A percentile compares a stretch with the other conserved stretches of the same genome.
Evolutionary conservation across 2,329 filamentous ascomycete species (phyloP).

Genomic region (Trichophyton verrucosum): DNA sequence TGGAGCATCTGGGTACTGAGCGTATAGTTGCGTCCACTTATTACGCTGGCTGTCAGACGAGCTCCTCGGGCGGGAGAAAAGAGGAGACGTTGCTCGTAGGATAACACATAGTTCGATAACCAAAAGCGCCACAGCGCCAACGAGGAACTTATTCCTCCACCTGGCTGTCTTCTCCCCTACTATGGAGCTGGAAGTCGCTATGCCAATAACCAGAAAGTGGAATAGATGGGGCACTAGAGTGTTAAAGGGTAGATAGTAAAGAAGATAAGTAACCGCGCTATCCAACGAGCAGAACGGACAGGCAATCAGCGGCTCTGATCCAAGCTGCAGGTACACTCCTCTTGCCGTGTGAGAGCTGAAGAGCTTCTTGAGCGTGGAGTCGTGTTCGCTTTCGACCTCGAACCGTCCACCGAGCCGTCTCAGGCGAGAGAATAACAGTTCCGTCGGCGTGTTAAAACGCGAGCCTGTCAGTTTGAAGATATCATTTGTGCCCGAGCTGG

Average conservation of each 20-base stretch:
- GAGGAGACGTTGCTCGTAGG: slow-evolving; percentile 37
- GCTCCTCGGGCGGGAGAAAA: slow-evolving; percentile 21
- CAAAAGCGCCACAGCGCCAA: slow-evolving; percentile 48
- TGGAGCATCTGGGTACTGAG: slow-evolving; percentile 44
- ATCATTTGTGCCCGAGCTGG: slow-evolving; percentile 44
- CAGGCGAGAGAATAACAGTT: slow-evolving; percentile 72
- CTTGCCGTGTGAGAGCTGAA: slow-evolving; percentile 61
- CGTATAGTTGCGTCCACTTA: slow-evolving; percentile 35
- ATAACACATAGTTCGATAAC: slow-evolving; percentile 50
- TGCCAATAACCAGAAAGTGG: slow-evolving; percentile 59
- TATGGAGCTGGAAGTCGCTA: slow-evolving; percentile 58
- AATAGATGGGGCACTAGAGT: slow-evolving; percentile 65
- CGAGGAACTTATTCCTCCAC: slow-evolving; percentile 61
- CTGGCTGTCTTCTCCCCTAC: slow-evolving; percentile 50
- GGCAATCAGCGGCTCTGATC: slow-evolving; percentile 57
- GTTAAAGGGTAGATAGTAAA: slow-evolving; percentile 61
- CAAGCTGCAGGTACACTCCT: slow-evolving; percentile 72
- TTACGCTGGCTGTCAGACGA: neutral
- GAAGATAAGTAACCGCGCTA: slow-evolving; percentile 57
- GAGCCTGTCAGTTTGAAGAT: slow-evolving; percentile 67
- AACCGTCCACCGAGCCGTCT: slow-evolving; percentile 26
- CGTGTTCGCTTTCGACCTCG: slow-evolving; percentile 25
- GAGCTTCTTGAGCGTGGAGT: slow-evolving; percentile 54
- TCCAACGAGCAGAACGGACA: slow-evolving; percentile 77
- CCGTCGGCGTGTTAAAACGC: slow-evolving; percentile 71